Evolutionary conservation across 768 basidiomycete genomes (phyloP), one percentile per base, ranked within the genome.

Genomic region (Naganishia friedmannii): DNA sequence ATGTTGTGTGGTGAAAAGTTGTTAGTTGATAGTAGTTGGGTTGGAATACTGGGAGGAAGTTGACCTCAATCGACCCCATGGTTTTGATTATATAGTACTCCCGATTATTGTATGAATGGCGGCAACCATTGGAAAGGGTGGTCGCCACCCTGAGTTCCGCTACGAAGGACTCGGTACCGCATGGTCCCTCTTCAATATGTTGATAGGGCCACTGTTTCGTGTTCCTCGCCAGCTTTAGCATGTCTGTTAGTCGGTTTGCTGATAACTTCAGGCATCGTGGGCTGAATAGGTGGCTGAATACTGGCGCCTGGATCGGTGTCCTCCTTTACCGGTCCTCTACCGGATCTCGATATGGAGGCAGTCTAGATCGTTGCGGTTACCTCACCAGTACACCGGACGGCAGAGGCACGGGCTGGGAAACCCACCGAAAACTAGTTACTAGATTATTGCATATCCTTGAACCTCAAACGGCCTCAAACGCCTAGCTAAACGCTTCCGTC

Each of bases 401-500:
- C 23, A n/a, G n/a, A 51, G 48, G 48, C 1, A 51, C 48, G 21
- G 23, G 48, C 6, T 26, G 48, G 23, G 13, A 23, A 21, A 23
- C 48, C 1, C 13, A n/a, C 21, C 23, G 4, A 7, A 13, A 26
- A 7, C 48, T 4, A 21, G 23, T 7, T 51, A 37, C 48, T 51
- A 3, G 42, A 42, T 42, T 13, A 42, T 42, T 13, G 42, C 42
- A 42, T 42, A 15, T 42, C 42, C 15, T 17, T n/a, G n/a, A n/a
- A n/a, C n/a, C n/a, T n/a, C n/a, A n/a, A n/a, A n/a, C n/a, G n/a
- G n/a, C n/a, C n/a, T n/a, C n/a, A n/a, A n/a, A n/a, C n/a, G n/a
- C n/a, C n/a, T n/a, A n/a, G n/a, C n/a, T n/a, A n/a, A n/a, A 58
- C 57, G 57, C 57, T 37, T 58, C 57, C 57, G 57, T 56, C 19